Conservation (phyloP, 1,284 basidiomycete species). For the Tranzscheliella williamsii region DNA sequence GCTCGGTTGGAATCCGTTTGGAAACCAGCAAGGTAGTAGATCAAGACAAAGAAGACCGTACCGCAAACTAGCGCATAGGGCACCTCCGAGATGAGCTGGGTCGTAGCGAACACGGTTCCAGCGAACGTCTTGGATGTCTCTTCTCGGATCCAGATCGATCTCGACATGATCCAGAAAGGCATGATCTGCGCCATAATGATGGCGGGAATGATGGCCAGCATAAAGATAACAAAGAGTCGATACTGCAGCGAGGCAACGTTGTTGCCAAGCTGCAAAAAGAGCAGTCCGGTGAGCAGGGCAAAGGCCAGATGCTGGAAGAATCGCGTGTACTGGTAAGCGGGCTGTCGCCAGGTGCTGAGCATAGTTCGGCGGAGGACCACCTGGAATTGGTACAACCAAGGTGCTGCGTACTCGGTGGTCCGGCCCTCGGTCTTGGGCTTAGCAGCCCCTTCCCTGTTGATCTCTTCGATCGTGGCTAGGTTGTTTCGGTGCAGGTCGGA, state of each 20-base stretch:
- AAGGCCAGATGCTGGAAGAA: slow-evolving; percentile 69
- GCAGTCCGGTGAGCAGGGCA: slow-evolving; percentile 77
- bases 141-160: slow-evolving; percentile 61
- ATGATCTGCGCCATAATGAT: slow-evolving; percentile 80
- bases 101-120: slow-evolving; percentile 60
- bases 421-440: slow-evolving; percentile 57
- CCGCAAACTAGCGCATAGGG: slow-evolving; percentile 70
- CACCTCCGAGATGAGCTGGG: slow-evolving; percentile 63
- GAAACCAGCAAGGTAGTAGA: slow-evolving; percentile 70
- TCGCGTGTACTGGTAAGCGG: slow-evolving; percentile 66
- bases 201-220: slow-evolving; percentile 70
- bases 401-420: slow-evolving; percentile 66
- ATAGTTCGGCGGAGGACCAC: slow-evolving; percentile 76
- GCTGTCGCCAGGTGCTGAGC: slow-evolving; percentile 62
- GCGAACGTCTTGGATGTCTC: slow-evolving; percentile 51
- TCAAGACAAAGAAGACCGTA: slow-evolving; percentile 34
- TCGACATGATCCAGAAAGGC: slow-evolving; percentile 80
- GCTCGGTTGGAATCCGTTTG: slow-evolving; percentile 65
- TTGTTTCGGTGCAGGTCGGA: slow-evolving; percentile 58
- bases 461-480: slow-evolving; percentile 62
- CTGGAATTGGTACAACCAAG: slow-evolving; percentile 77
- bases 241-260: slow-evolving; percentile 78
- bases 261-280: slow-evolving; percentile 77
- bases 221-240: slow-evolving; percentile 72
- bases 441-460: slow-evolving; percentile 64